These are phyloP conservation scores for Porcisia deanei DNA, from an alignment of 208 protist species.

Conservation along the genomic window DNA sequence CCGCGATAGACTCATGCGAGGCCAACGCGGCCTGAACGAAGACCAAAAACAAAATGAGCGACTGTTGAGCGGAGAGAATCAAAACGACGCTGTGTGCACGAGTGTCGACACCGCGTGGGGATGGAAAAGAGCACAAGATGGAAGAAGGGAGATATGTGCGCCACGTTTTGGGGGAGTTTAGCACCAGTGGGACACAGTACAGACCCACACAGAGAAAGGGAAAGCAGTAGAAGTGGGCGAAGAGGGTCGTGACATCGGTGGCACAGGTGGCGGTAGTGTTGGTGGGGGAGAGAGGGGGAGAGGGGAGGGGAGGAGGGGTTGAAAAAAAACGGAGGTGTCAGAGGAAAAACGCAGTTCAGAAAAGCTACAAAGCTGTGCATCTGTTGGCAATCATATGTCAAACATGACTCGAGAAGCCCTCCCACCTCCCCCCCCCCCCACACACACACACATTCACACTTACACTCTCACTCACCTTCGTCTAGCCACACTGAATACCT, in stretches of 20 bases:
- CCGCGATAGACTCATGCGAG: constrained; percentile 5
- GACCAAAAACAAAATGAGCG: neutral
- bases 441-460: no score
- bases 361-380: neutral
- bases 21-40: neutral
- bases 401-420: neutral
- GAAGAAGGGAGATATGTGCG: neutral
- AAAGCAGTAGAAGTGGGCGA: neutral
- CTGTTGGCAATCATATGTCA: neutral
- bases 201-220: neutral
- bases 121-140: neutral
- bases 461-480: neutral
- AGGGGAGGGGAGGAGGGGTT: no score
- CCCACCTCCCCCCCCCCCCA: neutral
- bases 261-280: no score
- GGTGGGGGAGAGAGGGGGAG: no score
- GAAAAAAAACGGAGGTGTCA: neutral
- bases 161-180: neutral
- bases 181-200: neutral
- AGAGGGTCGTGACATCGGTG: neutral
- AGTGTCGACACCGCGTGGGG: neutral
- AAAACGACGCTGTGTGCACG: neutral
- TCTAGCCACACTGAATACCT: neutral
- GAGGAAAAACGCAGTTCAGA: neutral
- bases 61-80: neutral